Percentiles rank a stretch among this genome's conserved stretches.
Evolutionary conservation across 176 grass and related monocot genomes (phyloP).

Genomic region (Avena insularis): DNA sequence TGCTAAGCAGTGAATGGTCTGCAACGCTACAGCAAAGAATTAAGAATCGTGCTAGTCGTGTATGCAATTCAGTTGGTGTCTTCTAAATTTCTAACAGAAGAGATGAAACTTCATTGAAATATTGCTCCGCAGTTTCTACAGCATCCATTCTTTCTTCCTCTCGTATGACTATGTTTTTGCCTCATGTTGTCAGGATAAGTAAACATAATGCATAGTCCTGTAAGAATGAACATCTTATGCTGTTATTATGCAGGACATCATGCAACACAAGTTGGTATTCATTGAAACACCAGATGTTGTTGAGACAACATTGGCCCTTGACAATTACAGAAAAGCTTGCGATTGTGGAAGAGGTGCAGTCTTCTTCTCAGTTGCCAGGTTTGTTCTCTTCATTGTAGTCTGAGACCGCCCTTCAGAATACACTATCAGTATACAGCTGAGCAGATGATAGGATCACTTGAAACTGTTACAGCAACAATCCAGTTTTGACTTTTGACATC

Average conservation of each 20-base stretch:
- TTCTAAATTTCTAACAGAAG: constrained; percentile 1
- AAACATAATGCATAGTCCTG: neutral
- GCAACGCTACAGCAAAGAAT: constrained; percentile 10
- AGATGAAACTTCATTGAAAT: neutral
- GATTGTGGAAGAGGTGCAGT: constrained; percentile 96
- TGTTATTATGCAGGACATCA: constrained; percentile 80
- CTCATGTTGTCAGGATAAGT: neutral
- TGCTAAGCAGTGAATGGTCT: neutral
- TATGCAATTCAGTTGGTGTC: neutral
- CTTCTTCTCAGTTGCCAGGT: constrained; percentile 98
- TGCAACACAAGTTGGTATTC: constrained; percentile 99
- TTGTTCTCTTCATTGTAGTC: constrained; percentile 11
- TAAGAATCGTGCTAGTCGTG: neutral
- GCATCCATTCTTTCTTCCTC: constrained; percentile 20
- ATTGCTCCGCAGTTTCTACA: neutral
- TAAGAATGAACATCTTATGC: constrained; percentile 16
- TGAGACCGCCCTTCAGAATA: constrained; percentile 30
- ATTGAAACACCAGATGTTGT: constrained; percentile 99
- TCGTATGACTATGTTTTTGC: constrained; percentile 11
- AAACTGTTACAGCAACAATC: neutral
- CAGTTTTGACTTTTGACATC: neutral
- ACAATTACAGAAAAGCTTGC: constrained; percentile 96
- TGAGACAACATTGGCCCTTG: constrained; percentile 96
- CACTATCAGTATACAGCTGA: neutral
- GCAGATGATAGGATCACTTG: neutral